A percentile compares a stretch with the other conserved stretches of the same genome.
Evolutionary conservation across 768 basidiomycete species (phyloP).

Genomic region (Mycena venus): DNA sequence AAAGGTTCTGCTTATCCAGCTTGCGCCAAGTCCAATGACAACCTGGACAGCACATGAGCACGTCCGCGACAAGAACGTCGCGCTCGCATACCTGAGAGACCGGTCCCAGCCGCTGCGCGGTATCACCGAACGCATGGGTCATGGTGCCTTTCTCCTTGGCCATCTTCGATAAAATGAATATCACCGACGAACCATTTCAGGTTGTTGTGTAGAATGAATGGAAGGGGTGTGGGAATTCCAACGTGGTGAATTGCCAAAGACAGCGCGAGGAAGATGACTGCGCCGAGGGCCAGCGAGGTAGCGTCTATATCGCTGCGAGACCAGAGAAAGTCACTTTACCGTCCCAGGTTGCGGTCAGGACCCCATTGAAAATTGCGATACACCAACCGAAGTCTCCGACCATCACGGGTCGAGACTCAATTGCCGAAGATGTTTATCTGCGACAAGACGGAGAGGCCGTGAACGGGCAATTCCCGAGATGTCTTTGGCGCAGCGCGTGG

Average conservation of each 20-base stretch:
- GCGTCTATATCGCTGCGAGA: background rate
- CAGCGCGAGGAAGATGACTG: background rate
- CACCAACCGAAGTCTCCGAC: too few species aligned
- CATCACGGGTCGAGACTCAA: too few species aligned
- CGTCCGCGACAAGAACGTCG: too few species aligned
- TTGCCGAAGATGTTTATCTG: too few species aligned
- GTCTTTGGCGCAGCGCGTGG: too few species aligned
- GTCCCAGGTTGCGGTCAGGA: too few species aligned
- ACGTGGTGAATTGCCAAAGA: slow-evolving; percentile 6
- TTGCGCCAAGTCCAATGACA: slow-evolving; percentile 13
- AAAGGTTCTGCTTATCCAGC: background rate
- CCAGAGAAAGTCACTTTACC: too few species aligned
- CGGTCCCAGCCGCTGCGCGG: slow-evolving; percentile 15
- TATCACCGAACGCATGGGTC: slow-evolving; percentile 20
- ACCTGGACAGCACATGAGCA: background rate
- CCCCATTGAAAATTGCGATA: too few species aligned
- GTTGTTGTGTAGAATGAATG: slow-evolving; percentile 20
- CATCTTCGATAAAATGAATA: background rate
- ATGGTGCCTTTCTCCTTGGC: slow-evolving; percentile 12
- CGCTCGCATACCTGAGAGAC: slow-evolving; percentile 6
- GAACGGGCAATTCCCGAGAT: too few species aligned
- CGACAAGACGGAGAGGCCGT: too few species aligned
- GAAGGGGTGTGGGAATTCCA: slow-evolving; percentile 16
- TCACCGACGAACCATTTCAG: slow-evolving; percentile 16
- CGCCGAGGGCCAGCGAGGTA: slow-evolving; percentile 7